Evolutionary conservation across 495 filamentous ascomycete species (phyloP).

Genomic region (Xylaria bambusicola): DNA sequence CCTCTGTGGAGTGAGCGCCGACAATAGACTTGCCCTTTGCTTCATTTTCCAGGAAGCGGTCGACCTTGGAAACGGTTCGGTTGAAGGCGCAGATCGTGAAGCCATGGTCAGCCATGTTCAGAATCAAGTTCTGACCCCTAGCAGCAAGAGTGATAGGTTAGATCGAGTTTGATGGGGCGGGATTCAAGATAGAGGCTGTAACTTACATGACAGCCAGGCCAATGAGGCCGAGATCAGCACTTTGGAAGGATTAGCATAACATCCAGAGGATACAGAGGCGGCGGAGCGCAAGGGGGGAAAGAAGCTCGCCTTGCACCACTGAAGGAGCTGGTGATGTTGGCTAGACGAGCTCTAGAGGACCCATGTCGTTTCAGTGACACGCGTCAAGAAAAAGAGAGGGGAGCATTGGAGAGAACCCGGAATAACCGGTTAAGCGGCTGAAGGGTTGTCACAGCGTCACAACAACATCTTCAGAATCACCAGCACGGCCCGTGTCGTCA

Average conservation of each 20-base stretch:
- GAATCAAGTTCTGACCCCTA: slow-evolving; percentile 88
- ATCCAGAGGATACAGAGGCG: slow-evolving; percentile 24
- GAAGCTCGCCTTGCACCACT: slow-evolving; percentile 54
- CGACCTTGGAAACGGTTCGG: slow-evolving; percentile 96
- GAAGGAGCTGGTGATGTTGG: slow-evolving; percentile 69
- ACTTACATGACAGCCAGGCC: slow-evolving; percentile 96
- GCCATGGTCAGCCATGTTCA: slow-evolving; percentile 95
- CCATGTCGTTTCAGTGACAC: slow-evolving; percentile 53
- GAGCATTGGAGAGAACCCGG: slow-evolving; percentile 9
- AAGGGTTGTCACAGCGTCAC: neutral
- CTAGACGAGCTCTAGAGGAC: slow-evolving; percentile 81
- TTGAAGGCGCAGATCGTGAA: slow-evolving; percentile 97
- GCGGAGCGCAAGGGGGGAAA: slow-evolving; percentile 30
- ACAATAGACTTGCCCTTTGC: slow-evolving; percentile 93
- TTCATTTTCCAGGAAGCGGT: slow-evolving; percentile 90
- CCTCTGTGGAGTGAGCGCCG: slow-evolving; percentile 90
- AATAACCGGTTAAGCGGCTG: slow-evolving; percentile 22
- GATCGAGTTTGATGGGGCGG: slow-evolving; percentile 3
- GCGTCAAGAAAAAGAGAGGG: slow-evolving; percentile 18
- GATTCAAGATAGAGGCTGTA: neutral
- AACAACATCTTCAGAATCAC: neutral
- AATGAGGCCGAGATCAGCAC: slow-evolving; percentile 96
- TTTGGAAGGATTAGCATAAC: slow-evolving; percentile 54
- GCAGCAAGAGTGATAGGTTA: slow-evolving; percentile 12
- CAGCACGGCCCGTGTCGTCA: neutral